Evolutionary conservation across 75 land plant genomes (phyloP).

Genomic region (Cryptomeria japonica): DNA sequence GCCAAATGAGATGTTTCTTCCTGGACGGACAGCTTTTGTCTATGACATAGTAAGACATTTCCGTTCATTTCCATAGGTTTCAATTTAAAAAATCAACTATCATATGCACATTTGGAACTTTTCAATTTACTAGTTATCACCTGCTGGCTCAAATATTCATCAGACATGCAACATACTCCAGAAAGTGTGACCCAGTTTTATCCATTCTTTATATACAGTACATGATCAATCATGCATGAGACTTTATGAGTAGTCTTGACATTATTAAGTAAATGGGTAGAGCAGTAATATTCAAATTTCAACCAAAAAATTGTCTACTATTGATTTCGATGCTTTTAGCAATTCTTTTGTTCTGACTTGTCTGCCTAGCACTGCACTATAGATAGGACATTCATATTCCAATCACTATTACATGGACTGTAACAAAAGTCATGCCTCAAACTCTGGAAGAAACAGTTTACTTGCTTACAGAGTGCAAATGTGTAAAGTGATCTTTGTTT

Average conservation of each 20-base stretch:
- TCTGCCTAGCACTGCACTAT: neutral
- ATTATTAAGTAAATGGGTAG: neutral
- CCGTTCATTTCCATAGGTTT: neutral
- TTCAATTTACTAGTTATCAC: neutral
- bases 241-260: neutral
- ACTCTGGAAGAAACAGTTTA: neutral
- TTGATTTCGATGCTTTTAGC: neutral
- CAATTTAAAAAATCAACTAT: neutral
- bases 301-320: neutral
- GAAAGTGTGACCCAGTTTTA: neutral
- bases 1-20: conserved; percentile 96
- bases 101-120: neutral
- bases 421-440: no score
- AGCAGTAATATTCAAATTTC: neutral
- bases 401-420: neutral
- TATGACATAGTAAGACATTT: conserved; percentile 69
- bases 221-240: neutral
- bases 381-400: neutral
- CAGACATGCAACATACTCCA: neutral
- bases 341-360: neutral
- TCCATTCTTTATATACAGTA: neutral
- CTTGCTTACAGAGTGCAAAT: neutral
- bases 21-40: conserved; percentile 90
- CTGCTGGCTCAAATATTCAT: neutral
- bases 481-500: neutral